phyloP scores from a whole-genome alignment of 2,329 filamentous ascomycete species.

The Venturia asperata region DNA sequence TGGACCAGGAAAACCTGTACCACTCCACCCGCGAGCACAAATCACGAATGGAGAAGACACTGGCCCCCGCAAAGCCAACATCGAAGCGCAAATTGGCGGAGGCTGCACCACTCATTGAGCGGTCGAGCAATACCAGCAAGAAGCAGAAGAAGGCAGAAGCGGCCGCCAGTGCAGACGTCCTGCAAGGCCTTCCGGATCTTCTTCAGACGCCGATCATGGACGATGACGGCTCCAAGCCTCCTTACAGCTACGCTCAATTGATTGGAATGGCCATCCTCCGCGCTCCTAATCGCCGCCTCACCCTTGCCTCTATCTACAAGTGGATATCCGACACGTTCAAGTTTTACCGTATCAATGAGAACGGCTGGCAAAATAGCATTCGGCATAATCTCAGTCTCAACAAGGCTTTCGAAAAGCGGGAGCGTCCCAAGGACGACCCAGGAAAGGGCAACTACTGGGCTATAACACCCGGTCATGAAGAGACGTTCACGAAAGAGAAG shows the following conservation, averaged over 20 bases:
- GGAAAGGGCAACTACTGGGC: constrained; percentile 98
- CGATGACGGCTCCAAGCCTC: constrained; percentile 83
- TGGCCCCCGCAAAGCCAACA: constrained; percentile 4
- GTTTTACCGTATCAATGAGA: constrained; percentile 77
- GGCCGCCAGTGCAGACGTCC: constrained; percentile 3
- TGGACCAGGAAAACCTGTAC: constrained; percentile 27
- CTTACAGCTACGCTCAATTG: constrained; percentile 86
- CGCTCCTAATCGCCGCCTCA: constrained; percentile 74
- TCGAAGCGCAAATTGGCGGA: constrained; percentile 14
- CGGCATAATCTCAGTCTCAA: constrained; percentile 95
- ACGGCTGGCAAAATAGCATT: constrained; percentile 98
- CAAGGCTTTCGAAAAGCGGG: constrained; percentile 93
- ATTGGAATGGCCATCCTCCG: constrained; percentile 96
- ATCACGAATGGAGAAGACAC: not conserved
- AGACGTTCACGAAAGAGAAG: constrained; percentile 85
- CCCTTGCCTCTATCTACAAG: constrained; percentile 93
- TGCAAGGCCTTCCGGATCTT: constrained; percentile 52
- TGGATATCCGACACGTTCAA: constrained; percentile 96
- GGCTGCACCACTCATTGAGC: constrained; percentile 1
- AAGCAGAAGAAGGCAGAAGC: constrained; percentile 15
- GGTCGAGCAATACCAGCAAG: constrained; percentile 12
- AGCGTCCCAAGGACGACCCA: constrained; percentile 91
- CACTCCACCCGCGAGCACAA: not conserved
- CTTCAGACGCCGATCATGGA: constrained; percentile 73
- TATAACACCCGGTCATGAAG: constrained; percentile 83